Evolutionary conservation across 2,329 filamentous ascomycete genomes (phyloP), one percentile per base, ranked within the genome.

Genomic region (Scolecobasidium constrictum): DNA sequence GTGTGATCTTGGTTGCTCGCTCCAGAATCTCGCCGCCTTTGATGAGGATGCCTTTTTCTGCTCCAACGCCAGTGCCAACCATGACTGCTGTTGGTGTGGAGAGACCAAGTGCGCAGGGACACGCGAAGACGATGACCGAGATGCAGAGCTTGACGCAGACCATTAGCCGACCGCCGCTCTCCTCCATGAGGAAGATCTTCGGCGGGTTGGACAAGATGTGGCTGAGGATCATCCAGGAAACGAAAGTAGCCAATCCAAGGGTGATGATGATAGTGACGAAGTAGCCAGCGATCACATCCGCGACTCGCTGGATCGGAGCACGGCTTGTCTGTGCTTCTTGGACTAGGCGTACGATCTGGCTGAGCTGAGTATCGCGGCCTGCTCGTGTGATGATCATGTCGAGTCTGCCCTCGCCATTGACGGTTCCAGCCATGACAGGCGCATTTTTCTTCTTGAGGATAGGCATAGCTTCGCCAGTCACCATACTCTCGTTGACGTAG

Each of bases 141-240:
- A 98, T 98, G 64, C 92, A 96, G 13, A 98, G 78, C 67, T 96
- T 93, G 49, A 96, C 70, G 58, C 92, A 98, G 2, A 96, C 86
- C 85, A 98, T 95, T 49, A 95, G 69, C 58, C 86, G 90, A 44
- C 92, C 92, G 48, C 92, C 92, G 55, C 83, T 90, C 35, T 77
- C 75, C 46, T 81, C 78, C 46, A 83, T 73, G 19, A 83, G 66
- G 63, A 98, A 98, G 49, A 96, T 88, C 56, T 80, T 75, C 2
- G 92, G 92, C n/a, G 90, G 90, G 56, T 90, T 71, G 0, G 77
- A 63, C 21, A 98, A 68, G 23, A 86, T 72, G 56, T 96, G 90
- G 59, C 87, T 94, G 11, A 98, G 74, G 21, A 95, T 68, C 86
- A 98, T 94, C 92, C 92, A 98, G 13, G 75, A 77, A 12, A 85